These are phyloP conservation scores for Erythrobasidium yunnanense DNA, from an alignment of 768 basidiomycete genomes.

Conservation along the genomic window DNA sequence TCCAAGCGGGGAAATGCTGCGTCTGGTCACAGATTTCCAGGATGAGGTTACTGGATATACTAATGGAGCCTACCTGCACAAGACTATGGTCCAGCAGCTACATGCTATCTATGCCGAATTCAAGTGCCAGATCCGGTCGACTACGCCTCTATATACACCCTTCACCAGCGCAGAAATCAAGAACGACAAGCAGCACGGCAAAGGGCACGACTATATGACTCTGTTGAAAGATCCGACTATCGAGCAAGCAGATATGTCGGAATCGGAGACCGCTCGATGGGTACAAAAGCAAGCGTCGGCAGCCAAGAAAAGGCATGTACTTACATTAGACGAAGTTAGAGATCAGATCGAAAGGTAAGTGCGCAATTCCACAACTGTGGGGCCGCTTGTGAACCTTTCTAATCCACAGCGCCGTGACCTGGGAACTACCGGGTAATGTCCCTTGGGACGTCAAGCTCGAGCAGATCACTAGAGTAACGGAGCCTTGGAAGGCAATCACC, in stretches of 20 bases:
- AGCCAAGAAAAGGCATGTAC: background rate
- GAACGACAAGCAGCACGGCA: background rate
- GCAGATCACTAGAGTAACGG: slow-evolving; percentile 42
- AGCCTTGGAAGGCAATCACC: slow-evolving; percentile 44
- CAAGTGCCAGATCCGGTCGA: slow-evolving; percentile 7
- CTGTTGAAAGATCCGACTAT: background rate
- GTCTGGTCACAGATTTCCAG: slow-evolving; percentile 8
- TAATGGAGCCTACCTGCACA: slow-evolving; percentile 5
- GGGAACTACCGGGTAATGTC: slow-evolving; percentile 45
- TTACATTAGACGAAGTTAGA: background rate
- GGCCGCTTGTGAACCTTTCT: too few species aligned
- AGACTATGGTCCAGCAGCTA: slow-evolving; percentile 24
- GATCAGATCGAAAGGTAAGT: background rate
- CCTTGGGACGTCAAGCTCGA: slow-evolving; percentile 43
- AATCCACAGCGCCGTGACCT: slow-evolving; percentile 42
- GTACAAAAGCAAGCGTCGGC: background rate
- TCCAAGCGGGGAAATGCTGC: slow-evolving; percentile 29
- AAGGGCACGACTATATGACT: background rate
- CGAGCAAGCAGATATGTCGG: background rate
- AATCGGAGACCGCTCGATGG: background rate
- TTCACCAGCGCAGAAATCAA: slow-evolving; percentile 1
- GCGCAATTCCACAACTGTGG: too few species aligned
- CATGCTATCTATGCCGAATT: slow-evolving; percentile 14
- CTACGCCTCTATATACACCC: slow-evolving; percentile 13
- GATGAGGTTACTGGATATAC: slow-evolving; percentile 13